phyloP scores from a whole-genome alignment of 495 filamentous ascomycete species.

The Beverwykella pulmonaria region DNA sequence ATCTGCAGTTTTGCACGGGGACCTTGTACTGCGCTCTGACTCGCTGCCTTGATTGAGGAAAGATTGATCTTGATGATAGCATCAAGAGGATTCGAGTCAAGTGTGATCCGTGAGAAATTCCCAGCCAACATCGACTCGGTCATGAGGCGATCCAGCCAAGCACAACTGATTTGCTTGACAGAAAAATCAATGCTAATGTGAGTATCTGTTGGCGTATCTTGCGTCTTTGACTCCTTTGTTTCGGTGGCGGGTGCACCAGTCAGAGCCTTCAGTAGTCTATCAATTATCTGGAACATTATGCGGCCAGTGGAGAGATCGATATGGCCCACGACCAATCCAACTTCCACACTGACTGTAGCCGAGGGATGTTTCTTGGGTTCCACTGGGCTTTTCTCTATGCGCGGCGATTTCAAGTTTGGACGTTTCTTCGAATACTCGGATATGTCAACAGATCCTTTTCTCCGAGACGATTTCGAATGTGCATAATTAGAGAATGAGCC shows the following conservation, averaged over 20 bases:
- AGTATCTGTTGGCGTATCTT: not conserved
- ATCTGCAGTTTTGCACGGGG: slow-evolving; percentile 46
- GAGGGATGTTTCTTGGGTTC: slow-evolving; percentile 4
- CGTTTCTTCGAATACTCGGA: slow-evolving; percentile 7
- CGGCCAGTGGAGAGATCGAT: slow-evolving; percentile 37
- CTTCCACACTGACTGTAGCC: slow-evolving; percentile 22
- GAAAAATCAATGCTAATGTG: slow-evolving; percentile 15
- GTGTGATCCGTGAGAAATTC: not conserved
- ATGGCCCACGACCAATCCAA: slow-evolving; percentile 33
- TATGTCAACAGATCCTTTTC: slow-evolving; percentile 15
- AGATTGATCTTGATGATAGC: slow-evolving; percentile 28
- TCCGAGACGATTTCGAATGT: slow-evolving; percentile 24
- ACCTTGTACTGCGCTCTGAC: slow-evolving; percentile 19
- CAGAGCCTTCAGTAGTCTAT: slow-evolving; percentile 18
- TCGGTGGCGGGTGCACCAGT: not conserved
- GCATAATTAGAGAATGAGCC: slow-evolving; percentile 48
- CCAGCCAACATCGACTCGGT: slow-evolving; percentile 16
- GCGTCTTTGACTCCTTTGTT: not conserved
- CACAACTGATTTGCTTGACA: slow-evolving; percentile 25
- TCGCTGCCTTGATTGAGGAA: slow-evolving; percentile 6
- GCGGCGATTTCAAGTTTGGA: not conserved
- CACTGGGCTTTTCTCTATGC: not conserved
- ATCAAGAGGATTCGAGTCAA: slow-evolving; percentile 28
- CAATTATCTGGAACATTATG: slow-evolving; percentile 36
- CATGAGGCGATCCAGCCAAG: slow-evolving; percentile 29